Percentiles rank a stretch among this genome's conserved stretches.
Evolutionary conservation across 768 basidiomycete genomes (phyloP).

Genomic region (Mycena filopes): DNA sequence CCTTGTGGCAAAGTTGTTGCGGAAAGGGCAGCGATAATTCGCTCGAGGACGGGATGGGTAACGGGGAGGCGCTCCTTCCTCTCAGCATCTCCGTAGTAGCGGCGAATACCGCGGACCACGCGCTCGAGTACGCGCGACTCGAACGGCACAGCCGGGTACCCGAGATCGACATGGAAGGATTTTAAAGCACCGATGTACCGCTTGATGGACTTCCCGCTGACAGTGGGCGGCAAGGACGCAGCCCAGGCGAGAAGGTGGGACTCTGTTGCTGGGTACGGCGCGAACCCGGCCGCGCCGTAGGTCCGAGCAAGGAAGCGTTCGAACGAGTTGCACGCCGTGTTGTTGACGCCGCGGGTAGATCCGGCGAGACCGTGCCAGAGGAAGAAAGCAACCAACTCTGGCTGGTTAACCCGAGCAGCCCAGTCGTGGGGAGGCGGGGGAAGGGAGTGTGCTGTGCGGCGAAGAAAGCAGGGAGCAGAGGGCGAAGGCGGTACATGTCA

Average conservation of each 20-base stretch:
- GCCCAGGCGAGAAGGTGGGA: conserved; percentile 16
- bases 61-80: background rate
- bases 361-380: conserved; percentile 10
- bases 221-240: conserved; percentile 6
- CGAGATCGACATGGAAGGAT: conserved; percentile 2
- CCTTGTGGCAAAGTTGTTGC: background rate
- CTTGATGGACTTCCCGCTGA: conserved; percentile 14
- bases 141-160: conserved; percentile 1
- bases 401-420: conserved; percentile 19
- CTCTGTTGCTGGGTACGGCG: conserved; percentile 9
- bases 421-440: conserved; percentile 17
- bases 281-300: background rate
- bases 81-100: background rate
- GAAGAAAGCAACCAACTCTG: conserved; percentile 11
- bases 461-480: background rate
- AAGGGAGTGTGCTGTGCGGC: conserved; percentile 8
- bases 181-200: conserved; percentile 6
- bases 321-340: conserved; percentile 18
- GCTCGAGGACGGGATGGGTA: conserved; percentile 6
- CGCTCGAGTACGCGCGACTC: background rate
- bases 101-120: background rate
- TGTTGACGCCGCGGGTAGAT: conserved; percentile 4
- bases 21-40: background rate
- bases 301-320: conserved; percentile 3
- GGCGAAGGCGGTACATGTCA: conserved; percentile 18